phyloP scores from a whole-genome alignment of 495 filamentous ascomycete genomes.

The Cercophora newfieldiana region DNA sequence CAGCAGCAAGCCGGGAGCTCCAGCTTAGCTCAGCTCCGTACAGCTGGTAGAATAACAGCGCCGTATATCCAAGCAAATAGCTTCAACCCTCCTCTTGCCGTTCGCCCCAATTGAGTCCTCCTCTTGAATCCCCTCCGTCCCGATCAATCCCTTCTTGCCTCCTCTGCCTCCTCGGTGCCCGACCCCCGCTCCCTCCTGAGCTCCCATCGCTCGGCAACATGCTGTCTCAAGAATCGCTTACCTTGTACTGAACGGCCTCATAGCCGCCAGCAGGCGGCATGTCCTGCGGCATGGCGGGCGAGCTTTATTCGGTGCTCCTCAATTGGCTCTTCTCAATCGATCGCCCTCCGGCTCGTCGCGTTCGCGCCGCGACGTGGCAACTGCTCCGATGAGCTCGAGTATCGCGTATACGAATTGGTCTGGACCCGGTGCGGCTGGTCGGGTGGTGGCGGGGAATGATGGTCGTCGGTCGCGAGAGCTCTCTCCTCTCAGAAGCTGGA shows the following conservation, averaged over 20 bases:
- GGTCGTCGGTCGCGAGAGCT: slow-evolving; percentile 8
- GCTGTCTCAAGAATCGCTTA: slow-evolving; percentile 39
- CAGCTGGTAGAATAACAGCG: too few species aligned
- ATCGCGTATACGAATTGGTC: background rate
- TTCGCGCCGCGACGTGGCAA: background rate
- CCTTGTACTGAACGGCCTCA: slow-evolving; percentile 93
- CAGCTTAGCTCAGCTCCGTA: too few species aligned
- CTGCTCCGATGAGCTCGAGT: background rate
- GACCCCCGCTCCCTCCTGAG: background rate
- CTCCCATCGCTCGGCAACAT: background rate
- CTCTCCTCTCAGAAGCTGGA: background rate
- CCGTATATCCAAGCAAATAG: too few species aligned
- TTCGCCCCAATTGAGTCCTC: too few species aligned
- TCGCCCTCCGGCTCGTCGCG: slow-evolving; percentile 1
- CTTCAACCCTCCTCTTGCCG: too few species aligned
- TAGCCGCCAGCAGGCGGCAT: slow-evolving; percentile 95
- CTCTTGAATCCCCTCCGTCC: too few species aligned
- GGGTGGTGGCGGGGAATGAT: background rate
- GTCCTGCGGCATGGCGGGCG: slow-evolving; percentile 72
- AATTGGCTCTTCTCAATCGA: background rate
- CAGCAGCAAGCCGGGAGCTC: too few species aligned
- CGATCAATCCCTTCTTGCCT: too few species aligned
- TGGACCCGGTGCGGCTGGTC: background rate
- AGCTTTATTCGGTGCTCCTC: slow-evolving; percentile 10
- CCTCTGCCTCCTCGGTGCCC: background rate